phyloP scores from a whole-genome alignment of 2,329 filamentous ascomycete species.

The Ophiocordyceps camponoti-leonardi region DNA sequence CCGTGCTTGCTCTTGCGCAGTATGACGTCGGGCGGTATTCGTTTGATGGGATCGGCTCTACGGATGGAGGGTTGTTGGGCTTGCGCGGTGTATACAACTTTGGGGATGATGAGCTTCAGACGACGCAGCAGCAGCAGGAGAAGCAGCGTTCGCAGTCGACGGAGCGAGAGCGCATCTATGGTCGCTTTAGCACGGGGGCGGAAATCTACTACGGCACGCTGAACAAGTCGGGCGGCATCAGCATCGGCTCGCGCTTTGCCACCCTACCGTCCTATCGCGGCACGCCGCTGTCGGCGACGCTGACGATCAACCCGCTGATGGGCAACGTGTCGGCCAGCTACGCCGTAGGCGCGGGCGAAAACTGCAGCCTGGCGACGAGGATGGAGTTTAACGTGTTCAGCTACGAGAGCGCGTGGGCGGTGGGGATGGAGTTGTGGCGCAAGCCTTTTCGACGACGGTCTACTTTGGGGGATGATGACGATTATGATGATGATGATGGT shows the following conservation, averaged over 20 bases:
- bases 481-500: not conserved
- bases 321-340: conserved; percentile 86
- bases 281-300: conserved; percentile 81
- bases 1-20: conserved; percentile 54
- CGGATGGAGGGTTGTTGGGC: conserved; percentile 78
- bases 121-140: conserved; percentile 6
- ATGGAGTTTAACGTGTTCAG: conserved; percentile 98
- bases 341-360: conserved; percentile 68
- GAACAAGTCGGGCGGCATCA: conserved; percentile 87
- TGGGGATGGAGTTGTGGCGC: conserved; percentile 88
- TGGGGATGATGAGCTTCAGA: conserved; percentile 40
- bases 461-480: conserved; percentile 5
- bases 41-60: conserved; percentile 79
- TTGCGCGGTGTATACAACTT: conserved; percentile 89
- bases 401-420: conserved; percentile 85
- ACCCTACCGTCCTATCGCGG: conserved; percentile 67
- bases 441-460: conserved; percentile 28
- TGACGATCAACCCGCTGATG: conserved; percentile 89
- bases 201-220: conserved; percentile 92
- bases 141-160: conserved; percentile 7
- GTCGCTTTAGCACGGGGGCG: conserved; percentile 75
- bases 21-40: conserved; percentile 80
- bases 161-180: conserved; percentile 48
- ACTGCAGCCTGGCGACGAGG: conserved; percentile 71
- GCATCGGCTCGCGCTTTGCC: conserved; percentile 74